Evolutionary conservation across 768 basidiomycete genomes (phyloP).

Genomic region (Asterophora lycoperdoides): DNA sequence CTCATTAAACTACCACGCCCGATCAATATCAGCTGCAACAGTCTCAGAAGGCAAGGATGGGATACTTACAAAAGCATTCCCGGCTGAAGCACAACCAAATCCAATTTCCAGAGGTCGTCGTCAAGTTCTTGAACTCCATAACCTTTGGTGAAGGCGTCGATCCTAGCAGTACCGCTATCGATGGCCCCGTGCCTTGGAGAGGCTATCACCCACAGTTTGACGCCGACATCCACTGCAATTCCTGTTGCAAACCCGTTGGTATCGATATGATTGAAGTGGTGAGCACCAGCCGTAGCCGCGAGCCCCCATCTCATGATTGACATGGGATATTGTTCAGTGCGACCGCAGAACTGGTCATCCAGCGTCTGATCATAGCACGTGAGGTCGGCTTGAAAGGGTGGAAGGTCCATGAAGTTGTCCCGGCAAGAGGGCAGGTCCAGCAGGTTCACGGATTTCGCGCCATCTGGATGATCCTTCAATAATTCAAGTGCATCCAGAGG

Average conservation of each 20-base stretch:
- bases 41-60: neutral
- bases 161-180: neutral
- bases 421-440: neutral
- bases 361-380: neutral
- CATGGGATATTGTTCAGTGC: neutral
- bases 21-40: neutral
- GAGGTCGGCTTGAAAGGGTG: neutral
- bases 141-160: neutral
- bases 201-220: too few species aligned
- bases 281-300: neutral
- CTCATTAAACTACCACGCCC: neutral
- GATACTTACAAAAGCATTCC: neutral
- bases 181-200: slow-evolving; percentile 6
- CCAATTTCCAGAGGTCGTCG: too few species aligned
- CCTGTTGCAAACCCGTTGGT: neutral
- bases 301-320: neutral
- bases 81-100: neutral
- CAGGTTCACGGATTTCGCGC: too few species aligned
- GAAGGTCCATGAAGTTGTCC: neutral
- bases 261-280: neutral
- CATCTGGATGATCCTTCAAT: neutral
- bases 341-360: neutral
- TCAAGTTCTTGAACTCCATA: too few species aligned
- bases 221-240: slow-evolving; percentile 1
- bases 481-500: neutral